Percentiles rank a stretch among this genome's conserved stretches.
phyloP scores from a whole-genome alignment of 2,329 filamentous ascomycete genomes.

The Stromatinia cepivora region DNA sequence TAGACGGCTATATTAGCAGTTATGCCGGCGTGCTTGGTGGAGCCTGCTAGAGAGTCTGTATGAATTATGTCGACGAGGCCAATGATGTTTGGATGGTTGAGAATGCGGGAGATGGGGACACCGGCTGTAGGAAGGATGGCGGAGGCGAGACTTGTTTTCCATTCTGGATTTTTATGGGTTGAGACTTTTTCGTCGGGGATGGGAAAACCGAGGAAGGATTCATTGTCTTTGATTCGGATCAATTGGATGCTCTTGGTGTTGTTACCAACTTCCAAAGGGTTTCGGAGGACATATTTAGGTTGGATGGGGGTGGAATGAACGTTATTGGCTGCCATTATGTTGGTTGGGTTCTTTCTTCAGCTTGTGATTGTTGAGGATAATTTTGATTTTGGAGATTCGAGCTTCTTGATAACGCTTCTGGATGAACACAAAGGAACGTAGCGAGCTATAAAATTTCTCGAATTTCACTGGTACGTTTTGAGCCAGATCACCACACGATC shows the following conservation, averaged over 20 bases:
- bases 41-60: constrained; percentile 24
- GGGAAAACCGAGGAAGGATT: constrained; percentile 31
- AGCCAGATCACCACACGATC: background rate
- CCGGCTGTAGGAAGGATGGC: constrained; percentile 33
- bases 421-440: constrained; percentile 14
- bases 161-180: constrained; percentile 21
- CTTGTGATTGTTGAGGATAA: background rate
- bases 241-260: constrained; percentile 32
- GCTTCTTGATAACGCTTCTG: constrained; percentile 1
- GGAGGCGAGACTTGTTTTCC: constrained; percentile 29
- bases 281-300: constrained; percentile 30
- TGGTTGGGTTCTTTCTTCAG: background rate
- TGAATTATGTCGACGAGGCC: constrained; percentile 38
- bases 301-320: constrained; percentile 18
- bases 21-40: constrained; percentile 19
- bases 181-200: constrained; percentile 27
- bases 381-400: background rate
- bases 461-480: constrained; percentile 1
- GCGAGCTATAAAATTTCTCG: background rate
- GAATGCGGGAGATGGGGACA: constrained; percentile 33
- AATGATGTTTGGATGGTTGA: constrained; percentile 40
- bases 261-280: constrained; percentile 26
- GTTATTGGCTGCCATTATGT: constrained; percentile 14
- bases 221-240: constrained; percentile 33
- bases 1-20: constrained; percentile 46